Evolutionary conservation across 2,329 filamentous ascomycete species (phyloP).

Genomic region (Penicillium sp.): DNA sequence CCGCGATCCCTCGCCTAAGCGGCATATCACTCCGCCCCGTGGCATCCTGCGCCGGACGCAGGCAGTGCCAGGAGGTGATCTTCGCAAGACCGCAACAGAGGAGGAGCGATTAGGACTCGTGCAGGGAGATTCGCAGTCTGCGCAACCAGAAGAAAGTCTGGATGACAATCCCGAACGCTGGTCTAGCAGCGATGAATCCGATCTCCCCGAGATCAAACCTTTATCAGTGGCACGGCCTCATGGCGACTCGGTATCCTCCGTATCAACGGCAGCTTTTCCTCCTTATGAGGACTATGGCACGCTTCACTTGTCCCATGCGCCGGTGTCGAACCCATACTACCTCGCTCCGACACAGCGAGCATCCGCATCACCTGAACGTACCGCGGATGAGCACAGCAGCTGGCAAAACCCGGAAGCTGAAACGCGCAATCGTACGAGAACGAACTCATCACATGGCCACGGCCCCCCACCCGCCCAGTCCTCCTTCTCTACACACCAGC

Average conservation of each 20-base stretch:
- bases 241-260: constrained; percentile 21
- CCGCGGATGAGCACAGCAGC: constrained; percentile 11
- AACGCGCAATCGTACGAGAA: constrained; percentile 12
- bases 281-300: constrained; percentile 27
- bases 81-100: constrained; percentile 58
- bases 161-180: constrained; percentile 30
- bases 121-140: constrained; percentile 56
- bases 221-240: constrained; percentile 16
- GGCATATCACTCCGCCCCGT: constrained; percentile 28
- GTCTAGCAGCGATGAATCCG: constrained; percentile 21
- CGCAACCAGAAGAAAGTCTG: constrained; percentile 17
- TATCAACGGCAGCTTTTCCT: constrained; percentile 25
- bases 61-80: constrained; percentile 6
- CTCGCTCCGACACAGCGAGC: constrained; percentile 15
- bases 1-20: constrained; percentile 19
- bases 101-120: constrained; percentile 79
- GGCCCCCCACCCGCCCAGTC: constrained; percentile 20
- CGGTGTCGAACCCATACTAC: constrained; percentile 22
- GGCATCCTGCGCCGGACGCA: constrained; percentile 41
- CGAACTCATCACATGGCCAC: constrained; percentile 17
- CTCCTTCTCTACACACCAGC: constrained; percentile 23
- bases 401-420: constrained; percentile 10
- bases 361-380: constrained; percentile 13
- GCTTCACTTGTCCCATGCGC: constrained; percentile 10
- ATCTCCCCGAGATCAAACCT: constrained; percentile 19